Conservation (phyloP, 2,329 filamentous ascomycete species). For the Trichoderma gracile region DNA sequence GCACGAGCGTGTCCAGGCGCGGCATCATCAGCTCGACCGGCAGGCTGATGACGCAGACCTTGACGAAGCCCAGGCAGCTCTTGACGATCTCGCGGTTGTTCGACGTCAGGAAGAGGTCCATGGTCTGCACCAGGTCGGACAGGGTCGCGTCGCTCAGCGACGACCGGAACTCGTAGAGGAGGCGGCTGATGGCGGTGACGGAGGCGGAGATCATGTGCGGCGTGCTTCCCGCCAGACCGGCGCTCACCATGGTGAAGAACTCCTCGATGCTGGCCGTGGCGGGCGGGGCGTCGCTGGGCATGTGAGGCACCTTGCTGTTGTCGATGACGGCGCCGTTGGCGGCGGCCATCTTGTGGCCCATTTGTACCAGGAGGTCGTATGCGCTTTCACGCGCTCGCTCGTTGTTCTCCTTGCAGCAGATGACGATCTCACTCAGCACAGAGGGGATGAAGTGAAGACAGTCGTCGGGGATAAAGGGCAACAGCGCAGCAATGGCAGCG, state of each 20-base stretch:
- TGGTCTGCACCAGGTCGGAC: slow-evolving; percentile 84
- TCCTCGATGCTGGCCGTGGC: slow-evolving; percentile 85
- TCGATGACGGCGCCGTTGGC: slow-evolving; percentile 73
- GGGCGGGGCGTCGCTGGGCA: slow-evolving; percentile 76
- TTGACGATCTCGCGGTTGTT: slow-evolving; percentile 97
- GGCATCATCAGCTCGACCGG: slow-evolving; percentile 77
- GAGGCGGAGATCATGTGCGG: slow-evolving; percentile 97
- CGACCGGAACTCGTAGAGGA: slow-evolving; percentile 86
- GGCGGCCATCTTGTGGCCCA: slow-evolving; percentile 75
- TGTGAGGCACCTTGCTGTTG: slow-evolving; percentile 83
- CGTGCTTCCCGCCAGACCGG: slow-evolving; percentile 86
- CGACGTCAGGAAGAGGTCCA: slow-evolving; percentile 93
- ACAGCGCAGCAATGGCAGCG: slow-evolving; percentile 75
- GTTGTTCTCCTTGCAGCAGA: slow-evolving; percentile 96
- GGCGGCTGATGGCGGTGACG: slow-evolving; percentile 91
- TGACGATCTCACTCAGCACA: slow-evolving; percentile 89
- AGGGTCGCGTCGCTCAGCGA: slow-evolving; percentile 69
- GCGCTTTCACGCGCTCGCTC: slow-evolving; percentile 88
- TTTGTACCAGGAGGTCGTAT: slow-evolving; percentile 84
- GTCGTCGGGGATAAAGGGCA: slow-evolving; percentile 73
- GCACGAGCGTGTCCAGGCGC: slow-evolving; percentile 74
- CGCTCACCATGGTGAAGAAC: slow-evolving; percentile 97
- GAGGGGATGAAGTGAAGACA: slow-evolving; percentile 92
- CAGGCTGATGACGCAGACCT: slow-evolving; percentile 87
- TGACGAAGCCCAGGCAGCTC: slow-evolving; percentile 92